A percentile compares a stretch with the other conserved stretches of the same genome.
Evolutionary conservation across 768 basidiomycete genomes (phyloP).

Genomic region (Paxillus involutus): DNA sequence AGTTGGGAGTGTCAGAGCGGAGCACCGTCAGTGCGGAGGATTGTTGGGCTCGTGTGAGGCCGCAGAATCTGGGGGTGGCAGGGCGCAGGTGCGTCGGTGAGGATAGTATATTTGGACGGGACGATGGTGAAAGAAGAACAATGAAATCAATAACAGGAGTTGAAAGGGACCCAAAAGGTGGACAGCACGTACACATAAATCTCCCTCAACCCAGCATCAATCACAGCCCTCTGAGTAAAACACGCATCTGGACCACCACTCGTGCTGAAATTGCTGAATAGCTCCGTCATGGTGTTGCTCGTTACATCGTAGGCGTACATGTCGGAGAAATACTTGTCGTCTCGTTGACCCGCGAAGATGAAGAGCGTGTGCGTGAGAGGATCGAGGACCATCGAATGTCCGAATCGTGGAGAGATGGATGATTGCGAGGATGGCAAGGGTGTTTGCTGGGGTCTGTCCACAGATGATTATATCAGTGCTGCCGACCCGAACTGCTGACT

Average conservation of each 20-base stretch:
- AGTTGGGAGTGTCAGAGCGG: constrained; percentile 53
- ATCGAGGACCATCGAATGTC: constrained; percentile 84
- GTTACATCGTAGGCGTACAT: constrained; percentile 73
- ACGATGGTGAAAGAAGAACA: background rate
- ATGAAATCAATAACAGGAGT: background rate
- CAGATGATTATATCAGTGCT: background rate
- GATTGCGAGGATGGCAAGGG: constrained; percentile 30
- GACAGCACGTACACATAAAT: constrained; percentile 63
- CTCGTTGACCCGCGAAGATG: constrained; percentile 74
- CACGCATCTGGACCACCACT: constrained; percentile 68
- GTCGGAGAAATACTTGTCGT: constrained; percentile 66
- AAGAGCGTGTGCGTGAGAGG: constrained; percentile 55
- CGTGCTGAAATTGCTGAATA: constrained; percentile 61
- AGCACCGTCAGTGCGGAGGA: constrained; percentile 41
- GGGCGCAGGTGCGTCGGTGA: background rate
- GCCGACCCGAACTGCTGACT: background rate
- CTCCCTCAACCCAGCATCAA: constrained; percentile 61
- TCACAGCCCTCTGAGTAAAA: constrained; percentile 73
- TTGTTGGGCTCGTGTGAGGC: constrained; percentile 47
- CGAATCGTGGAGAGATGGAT: constrained; percentile 60
- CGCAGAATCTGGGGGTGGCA: constrained; percentile 51
- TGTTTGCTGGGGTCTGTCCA: constrained; percentile 21
- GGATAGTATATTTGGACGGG: background rate
- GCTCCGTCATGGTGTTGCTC: constrained; percentile 55
- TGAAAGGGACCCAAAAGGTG: background rate